Evolutionary conservation across 2,329 filamentous ascomycete genomes (phyloP).

Genomic region (Myriosclerotinia scirpicola): DNA sequence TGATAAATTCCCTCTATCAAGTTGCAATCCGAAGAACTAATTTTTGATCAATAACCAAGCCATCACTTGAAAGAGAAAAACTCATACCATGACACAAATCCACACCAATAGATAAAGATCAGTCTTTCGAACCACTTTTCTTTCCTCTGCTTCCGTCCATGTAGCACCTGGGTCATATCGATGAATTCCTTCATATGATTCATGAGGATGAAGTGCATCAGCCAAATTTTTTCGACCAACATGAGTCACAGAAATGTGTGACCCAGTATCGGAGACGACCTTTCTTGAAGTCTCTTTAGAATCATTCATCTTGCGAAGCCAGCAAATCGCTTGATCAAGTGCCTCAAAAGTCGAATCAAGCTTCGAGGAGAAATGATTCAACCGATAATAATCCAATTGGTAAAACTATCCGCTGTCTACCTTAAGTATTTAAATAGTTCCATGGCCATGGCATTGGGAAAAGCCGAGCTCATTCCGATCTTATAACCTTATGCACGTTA

Average conservation of each 20-base stretch:
- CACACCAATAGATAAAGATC: constrained; percentile 18
- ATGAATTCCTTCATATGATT: constrained; percentile 20
- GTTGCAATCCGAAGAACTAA: constrained; percentile 57
- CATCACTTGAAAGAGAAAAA: neutral
- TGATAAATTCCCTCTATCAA: constrained; percentile 58
- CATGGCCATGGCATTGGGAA: neutral
- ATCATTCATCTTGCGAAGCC: neutral
- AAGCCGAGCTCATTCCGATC: neutral
- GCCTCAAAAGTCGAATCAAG: neutral
- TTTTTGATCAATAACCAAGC: neutral
- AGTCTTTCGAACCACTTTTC: constrained; percentile 53
- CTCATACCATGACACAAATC: constrained; percentile 19
- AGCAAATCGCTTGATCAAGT: neutral
- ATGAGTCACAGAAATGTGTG: constrained; percentile 7
- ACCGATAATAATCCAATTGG: neutral
- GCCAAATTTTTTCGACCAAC: neutral
- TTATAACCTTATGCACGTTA: neutral
- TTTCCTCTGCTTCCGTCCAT: constrained; percentile 60
- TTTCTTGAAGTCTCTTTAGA: neutral
- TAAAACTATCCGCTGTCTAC: neutral
- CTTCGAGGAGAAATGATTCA: neutral
- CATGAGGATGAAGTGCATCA: constrained; percentile 18
- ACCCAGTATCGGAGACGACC: neutral
- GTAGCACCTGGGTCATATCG: constrained; percentile 49
- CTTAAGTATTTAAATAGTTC: constrained; percentile 1